phyloP scores from a whole-genome alignment of 2,329 filamentous ascomycete genomes.

The Biscogniauxia sp. region DNA sequence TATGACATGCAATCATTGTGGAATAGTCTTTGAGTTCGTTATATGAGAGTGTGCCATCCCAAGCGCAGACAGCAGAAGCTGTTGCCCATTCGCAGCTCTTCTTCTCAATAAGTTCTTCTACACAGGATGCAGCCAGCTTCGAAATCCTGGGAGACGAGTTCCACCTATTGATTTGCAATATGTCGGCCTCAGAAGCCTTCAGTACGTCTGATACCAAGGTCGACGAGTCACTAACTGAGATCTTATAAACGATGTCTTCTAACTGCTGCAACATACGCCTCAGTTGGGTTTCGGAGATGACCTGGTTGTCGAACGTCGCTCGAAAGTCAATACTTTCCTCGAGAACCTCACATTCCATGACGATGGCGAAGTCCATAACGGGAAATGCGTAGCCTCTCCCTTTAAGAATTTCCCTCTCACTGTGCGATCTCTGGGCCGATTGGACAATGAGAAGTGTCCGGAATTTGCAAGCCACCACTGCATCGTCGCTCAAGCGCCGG shows the following conservation, averaged over 20 bases:
- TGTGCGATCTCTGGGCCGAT: slow-evolving; percentile 1
- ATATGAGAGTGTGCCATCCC: not conserved
- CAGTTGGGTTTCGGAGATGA: not conserved
- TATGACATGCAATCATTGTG: not conserved
- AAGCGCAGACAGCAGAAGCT: not conserved
- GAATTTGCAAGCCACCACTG: slow-evolving; percentile 8
- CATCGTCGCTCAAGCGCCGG: slow-evolving; percentile 1
- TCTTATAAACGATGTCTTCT: slow-evolving; percentile 2
- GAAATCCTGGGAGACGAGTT: not conserved
- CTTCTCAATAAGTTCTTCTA: slow-evolving; percentile 1
- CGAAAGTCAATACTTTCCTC: slow-evolving; percentile 1
- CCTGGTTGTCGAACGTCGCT: slow-evolving; percentile 5
- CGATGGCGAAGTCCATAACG: slow-evolving; percentile 4
- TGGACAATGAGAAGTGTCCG: slow-evolving; percentile 5
- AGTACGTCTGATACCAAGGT: not conserved
- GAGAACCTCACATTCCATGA: slow-evolving; percentile 5
- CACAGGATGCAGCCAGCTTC: not conserved
- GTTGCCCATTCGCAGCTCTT: not conserved
- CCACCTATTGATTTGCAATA: not conserved
- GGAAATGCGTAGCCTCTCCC: slow-evolving; percentile 4
- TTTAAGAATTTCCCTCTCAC: not conserved
- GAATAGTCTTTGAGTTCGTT: not conserved
- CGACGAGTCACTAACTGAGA: not conserved
- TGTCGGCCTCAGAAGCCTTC: not conserved
- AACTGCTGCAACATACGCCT: slow-evolving; percentile 2